Evolutionary conservation across 2,329 filamentous ascomycete species (phyloP).

Genomic region (Venturia oleaginea): DNA sequence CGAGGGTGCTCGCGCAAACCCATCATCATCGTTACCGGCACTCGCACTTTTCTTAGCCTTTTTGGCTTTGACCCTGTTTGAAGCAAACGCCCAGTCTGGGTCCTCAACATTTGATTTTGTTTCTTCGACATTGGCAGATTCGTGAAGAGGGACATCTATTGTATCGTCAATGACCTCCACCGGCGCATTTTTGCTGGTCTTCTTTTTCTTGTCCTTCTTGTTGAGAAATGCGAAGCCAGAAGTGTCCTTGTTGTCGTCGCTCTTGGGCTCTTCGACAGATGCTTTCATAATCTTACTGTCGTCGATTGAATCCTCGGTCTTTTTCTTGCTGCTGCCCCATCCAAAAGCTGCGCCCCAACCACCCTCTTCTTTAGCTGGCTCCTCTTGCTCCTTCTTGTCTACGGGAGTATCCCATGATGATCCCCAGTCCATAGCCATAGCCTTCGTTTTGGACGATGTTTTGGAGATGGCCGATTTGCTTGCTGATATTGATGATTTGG

Average conservation of each 20-base stretch:
- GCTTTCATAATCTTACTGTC: slow-evolving; percentile 30
- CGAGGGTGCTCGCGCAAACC: slow-evolving; percentile 3
- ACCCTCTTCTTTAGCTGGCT: not conserved
- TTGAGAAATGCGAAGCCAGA: slow-evolving; percentile 50
- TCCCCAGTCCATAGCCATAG: slow-evolving; percentile 23
- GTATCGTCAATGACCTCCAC: slow-evolving; percentile 32
- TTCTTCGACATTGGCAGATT: slow-evolving; percentile 32
- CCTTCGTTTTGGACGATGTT: slow-evolving; percentile 18
- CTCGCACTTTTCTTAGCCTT: slow-evolving; percentile 9
- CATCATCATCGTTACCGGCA: not conserved
- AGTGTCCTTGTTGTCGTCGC: slow-evolving; percentile 43
- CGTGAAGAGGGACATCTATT: slow-evolving; percentile 30
- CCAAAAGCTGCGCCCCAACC: slow-evolving; percentile 3
- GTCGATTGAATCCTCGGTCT: slow-evolving; percentile 19
- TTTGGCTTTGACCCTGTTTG: slow-evolving; percentile 11
- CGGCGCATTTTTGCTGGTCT: slow-evolving; percentile 30
- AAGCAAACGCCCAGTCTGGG: slow-evolving; percentile 12
- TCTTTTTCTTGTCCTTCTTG: slow-evolving; percentile 43
- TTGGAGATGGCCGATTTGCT: not conserved
- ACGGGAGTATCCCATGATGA: slow-evolving; percentile 20
- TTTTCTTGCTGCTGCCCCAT: slow-evolving; percentile 12
- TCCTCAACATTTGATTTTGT: slow-evolving; percentile 18
- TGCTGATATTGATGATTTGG: slow-evolving; percentile 21
- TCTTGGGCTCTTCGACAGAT: slow-evolving; percentile 43
- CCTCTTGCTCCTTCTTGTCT: slow-evolving; percentile 19